These are phyloP conservation scores for Candida sp. DNA, from an alignment of 1,139 yeast species.

Conservation along the genomic window DNA sequence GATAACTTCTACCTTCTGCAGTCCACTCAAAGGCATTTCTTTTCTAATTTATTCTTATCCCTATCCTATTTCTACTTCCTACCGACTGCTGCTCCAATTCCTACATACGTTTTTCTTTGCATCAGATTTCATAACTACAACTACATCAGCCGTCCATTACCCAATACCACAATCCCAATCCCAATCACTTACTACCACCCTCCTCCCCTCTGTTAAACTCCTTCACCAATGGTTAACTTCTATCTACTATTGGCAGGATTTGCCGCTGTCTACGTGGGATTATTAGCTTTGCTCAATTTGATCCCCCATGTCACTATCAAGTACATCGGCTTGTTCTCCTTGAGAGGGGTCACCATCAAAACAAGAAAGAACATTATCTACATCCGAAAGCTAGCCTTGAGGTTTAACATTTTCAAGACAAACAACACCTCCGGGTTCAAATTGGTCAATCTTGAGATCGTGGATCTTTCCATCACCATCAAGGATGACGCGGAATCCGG, in stretches of 20 bases:
- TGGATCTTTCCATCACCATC: slow-evolving; percentile 25
- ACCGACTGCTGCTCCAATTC: too few species aligned
- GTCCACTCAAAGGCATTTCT: too few species aligned
- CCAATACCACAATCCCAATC: background rate
- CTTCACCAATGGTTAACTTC: slow-evolving; percentile 6
- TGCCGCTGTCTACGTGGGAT: slow-evolving; percentile 20
- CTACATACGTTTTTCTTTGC: too few species aligned
- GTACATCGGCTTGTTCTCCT: slow-evolving; percentile 41
- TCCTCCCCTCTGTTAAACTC: background rate
- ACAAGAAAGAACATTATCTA: slow-evolving; percentile 19
- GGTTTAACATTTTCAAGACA: slow-evolving; percentile 29
- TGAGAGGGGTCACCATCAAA: slow-evolving; percentile 32
- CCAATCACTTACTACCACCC: background rate
- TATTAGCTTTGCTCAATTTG: slow-evolving; percentile 27
- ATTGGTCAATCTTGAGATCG: slow-evolving; percentile 32
- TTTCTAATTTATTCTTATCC: too few species aligned
- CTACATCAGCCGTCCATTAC: background rate
- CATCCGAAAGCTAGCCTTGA: slow-evolving; percentile 26
- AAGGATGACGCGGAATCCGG: background rate
- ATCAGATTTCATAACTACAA: background rate
- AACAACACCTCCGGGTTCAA: slow-evolving; percentile 31
- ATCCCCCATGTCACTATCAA: slow-evolving; percentile 39
- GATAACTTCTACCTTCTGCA: too few species aligned
- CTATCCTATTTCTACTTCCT: too few species aligned
- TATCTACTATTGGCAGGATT: slow-evolving; percentile 8